Evolutionary conservation across 495 filamentous ascomycete genomes (phyloP), one percentile per base, ranked within the genome.

Genomic region (Annulohypoxylon nitens): DNA sequence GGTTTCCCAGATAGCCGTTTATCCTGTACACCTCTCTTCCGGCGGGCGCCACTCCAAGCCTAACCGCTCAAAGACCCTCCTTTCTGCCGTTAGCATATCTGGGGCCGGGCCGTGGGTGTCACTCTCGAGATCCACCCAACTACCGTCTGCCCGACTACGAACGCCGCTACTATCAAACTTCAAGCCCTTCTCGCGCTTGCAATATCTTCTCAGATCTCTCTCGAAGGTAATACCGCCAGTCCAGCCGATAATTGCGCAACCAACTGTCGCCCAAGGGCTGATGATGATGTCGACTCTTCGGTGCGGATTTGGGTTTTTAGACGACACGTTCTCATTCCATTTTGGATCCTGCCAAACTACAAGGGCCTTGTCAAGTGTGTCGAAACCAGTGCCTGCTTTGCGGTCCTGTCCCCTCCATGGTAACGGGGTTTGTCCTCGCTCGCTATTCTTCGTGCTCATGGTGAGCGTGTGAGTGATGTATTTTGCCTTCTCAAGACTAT

Each of bases 121-220:
- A 50, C 83, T 79, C 79, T 87, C 85, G 47, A 88, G 70, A 66
- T 93, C 90, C 0, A 97, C 86, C 80, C 90, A 88, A 14, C 84
- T 81, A 5, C 92, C 93, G 50, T 89, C 88, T 20, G 53, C 78
- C 23, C 90, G 83, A 76, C 88, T 90, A 60, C 94, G 85, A 2
- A 98, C 86, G 0, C 97, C 97, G 75, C 92, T 97, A 36, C 92
- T 94, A 76, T 97, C 93, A 78, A 99, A 98, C 80, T 95, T 97
- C 86, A 93, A 92, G 9, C 82, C 81, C 69, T 87, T 88, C 50
- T 84, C 84, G 61, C 90, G 87, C 82, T 94, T 97, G 57, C 90
- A 91, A 78, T 93, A 95, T 57, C 90, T 81, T 43, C 94, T 82
- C 62, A 99, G 76, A 79, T 99, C 96, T 34, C 97, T 83, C 83